phyloP scores from a whole-genome alignment of 78 protist genomes.

The Creolimax fragrantissima region DNA sequence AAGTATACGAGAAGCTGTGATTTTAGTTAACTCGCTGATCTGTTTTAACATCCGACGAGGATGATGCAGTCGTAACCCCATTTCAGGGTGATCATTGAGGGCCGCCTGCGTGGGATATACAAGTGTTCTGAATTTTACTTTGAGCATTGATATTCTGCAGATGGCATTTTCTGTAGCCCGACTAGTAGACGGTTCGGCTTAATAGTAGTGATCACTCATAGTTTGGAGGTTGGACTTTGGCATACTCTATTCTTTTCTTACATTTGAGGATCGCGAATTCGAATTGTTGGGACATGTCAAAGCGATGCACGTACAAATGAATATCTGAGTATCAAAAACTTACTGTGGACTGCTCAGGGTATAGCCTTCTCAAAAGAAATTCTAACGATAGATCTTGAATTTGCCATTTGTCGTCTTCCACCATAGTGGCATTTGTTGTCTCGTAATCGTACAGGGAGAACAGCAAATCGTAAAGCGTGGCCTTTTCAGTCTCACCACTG shows the following conservation, averaged over 20 bases:
- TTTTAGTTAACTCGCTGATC: not conserved
- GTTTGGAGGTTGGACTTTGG: not conserved
- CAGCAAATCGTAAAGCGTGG: not conserved
- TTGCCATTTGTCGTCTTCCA: not conserved
- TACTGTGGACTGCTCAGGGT: not conserved
- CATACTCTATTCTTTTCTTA: no score
- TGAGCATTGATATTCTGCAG: no score
- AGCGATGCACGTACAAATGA: no score
- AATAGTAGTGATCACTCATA: no score
- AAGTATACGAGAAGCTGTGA: not conserved
- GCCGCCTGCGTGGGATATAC: not conserved
- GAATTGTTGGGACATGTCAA: no score
- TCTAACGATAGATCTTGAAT: not conserved
- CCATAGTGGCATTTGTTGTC: not conserved
- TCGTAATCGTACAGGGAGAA: not conserved
- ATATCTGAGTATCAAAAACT: not conserved
- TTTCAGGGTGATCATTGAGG: not conserved
- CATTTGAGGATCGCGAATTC: no score
- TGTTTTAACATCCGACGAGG: not conserved
- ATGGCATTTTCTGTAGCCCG: no score
- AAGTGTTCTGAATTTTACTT: no score
- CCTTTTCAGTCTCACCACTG: no score
- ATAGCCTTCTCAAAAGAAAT: not conserved
- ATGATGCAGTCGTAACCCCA: not conserved
- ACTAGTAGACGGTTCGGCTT: no score